Evolutionary conservation across 805 yeast species (phyloP), one percentile per base, ranked within the genome.

Genomic region (Metschnikowia hibisci): DNA sequence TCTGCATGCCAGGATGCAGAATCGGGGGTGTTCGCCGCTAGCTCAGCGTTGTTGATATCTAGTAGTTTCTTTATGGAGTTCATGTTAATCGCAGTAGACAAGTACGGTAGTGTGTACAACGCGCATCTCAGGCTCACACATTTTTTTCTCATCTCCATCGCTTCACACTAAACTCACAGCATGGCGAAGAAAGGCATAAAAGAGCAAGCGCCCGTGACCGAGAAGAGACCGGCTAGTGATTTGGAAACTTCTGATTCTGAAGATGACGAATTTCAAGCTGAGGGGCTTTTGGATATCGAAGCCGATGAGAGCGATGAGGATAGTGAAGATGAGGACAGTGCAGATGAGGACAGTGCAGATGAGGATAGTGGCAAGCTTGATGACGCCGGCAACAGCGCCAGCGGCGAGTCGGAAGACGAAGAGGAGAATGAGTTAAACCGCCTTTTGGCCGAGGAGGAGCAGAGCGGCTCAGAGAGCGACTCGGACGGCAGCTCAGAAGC

Each of bases 1-100:
- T 90, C 96, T 46, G 79, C 73, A 60, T 91, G 98, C 98, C 98
- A 91, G 5, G 96, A 88, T 0, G 84, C 87, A 4, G 69, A 63
- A 28, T 74, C 71, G 0, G 83, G 62, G 0, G 80, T 74, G 11
- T 82, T 80, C 6, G 64, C 64, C n/a, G 74, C 75, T 13, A 89
- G 69, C 56, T 90, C 97, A 44, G 69, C 71, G 43, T 81, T 78
- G 56, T 81, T 88, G 39, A 86, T 74, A 34, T 67, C 66, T 51
- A 79, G 74, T 18, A 83, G 78, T 34, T 64, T 64, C 39, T 59
- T 61, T 33, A 70, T 67, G 3, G 67, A 53, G 47, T 68, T 67
- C 74, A 69, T 69, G 41, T 18, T 6, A 29, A n/a, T 23, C 20
- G 25, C 13, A 16, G 23, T 13, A 16, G 16, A 13, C 16, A 15